Conservation (phyloP, 2,329 filamentous ascomycete genomes). For the Hymenoscyphus repandus region DNA sequence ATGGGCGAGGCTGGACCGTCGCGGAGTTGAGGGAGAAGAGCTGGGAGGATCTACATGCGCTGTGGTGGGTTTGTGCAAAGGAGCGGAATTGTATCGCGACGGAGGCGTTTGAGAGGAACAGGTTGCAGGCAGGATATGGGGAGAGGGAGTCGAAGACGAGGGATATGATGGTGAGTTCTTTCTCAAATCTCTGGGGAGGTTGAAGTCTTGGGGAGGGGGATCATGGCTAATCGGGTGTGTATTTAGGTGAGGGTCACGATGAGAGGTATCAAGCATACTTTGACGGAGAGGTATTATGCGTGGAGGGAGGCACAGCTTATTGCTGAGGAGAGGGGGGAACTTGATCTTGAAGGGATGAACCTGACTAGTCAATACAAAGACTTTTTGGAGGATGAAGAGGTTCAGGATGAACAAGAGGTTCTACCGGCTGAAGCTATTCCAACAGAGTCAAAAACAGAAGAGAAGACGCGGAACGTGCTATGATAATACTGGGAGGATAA, state of each 20-base stretch:
- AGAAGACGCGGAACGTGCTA: not conserved
- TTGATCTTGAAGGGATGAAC: slow-evolving; percentile 41
- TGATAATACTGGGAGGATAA: too few relatives aligned
- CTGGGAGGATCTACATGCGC: slow-evolving; percentile 85
- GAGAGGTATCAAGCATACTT: slow-evolving; percentile 73
- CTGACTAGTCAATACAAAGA: slow-evolving; percentile 25
- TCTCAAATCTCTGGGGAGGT: not conserved
- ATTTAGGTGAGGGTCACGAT: slow-evolving; percentile 70
- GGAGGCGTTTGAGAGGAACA: slow-evolving; percentile 60
- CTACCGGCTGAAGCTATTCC: not conserved
- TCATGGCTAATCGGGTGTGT: not conserved
- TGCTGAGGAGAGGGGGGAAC: slow-evolving; percentile 61
- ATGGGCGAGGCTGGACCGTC: slow-evolving; percentile 79
- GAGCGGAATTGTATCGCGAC: slow-evolving; percentile 90
- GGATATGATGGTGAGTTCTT: slow-evolving; percentile 56
- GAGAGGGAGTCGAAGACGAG: slow-evolving; percentile 60
- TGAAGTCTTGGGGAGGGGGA: not conserved
- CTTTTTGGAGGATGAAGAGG: slow-evolving; percentile 19
- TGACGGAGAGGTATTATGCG: slow-evolving; percentile 84
- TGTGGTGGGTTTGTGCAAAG: slow-evolving; percentile 94
- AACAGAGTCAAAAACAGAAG: not conserved
- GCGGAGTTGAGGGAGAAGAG: slow-evolving; percentile 84
- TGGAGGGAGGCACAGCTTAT: slow-evolving; percentile 72
- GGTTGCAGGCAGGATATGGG: slow-evolving; percentile 68
- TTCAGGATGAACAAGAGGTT: slow-evolving; percentile 27